These are phyloP conservation scores for Dysphania ambrosioides DNA, from an alignment of 148 eudicot species.

Conservation along the genomic window DNA sequence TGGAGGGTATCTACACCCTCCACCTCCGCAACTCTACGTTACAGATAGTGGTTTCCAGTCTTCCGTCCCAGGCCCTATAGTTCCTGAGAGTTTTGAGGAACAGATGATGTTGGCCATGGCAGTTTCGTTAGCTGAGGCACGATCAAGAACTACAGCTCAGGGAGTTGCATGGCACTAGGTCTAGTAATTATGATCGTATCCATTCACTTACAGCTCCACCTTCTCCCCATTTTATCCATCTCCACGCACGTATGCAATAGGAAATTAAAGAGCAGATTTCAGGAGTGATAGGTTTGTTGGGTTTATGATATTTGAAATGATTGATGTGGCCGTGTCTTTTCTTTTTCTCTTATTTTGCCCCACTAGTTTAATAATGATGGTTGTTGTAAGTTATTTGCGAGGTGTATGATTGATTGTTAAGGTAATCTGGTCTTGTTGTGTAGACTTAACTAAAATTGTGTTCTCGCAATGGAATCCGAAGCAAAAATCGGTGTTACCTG, in stretches of 20 bases:
- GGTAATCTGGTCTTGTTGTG: slow-evolving; percentile 12
- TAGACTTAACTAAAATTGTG: background rate
- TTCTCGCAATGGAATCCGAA: background rate
- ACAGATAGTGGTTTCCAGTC: slow-evolving; percentile 34
- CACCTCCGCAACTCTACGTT: slow-evolving; percentile 31
- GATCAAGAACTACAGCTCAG: slow-evolving; percentile 50
- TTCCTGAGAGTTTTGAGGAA: slow-evolving; percentile 87
- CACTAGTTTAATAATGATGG: background rate
- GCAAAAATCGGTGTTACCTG: background rate
- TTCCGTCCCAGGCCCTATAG: slow-evolving; percentile 32
- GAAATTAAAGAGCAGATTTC: slow-evolving; percentile 16
- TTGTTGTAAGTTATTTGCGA: background rate
- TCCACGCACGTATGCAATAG: slow-evolving; percentile 33
- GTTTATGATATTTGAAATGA: slow-evolving; percentile 18
- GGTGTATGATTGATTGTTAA: background rate
- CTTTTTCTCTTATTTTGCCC: background rate
- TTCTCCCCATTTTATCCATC: background rate
- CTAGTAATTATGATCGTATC: background rate
- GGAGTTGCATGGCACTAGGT: slow-evolving; percentile 78
- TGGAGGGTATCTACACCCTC: slow-evolving; percentile 19
- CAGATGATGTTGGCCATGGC: slow-evolving; percentile 99
- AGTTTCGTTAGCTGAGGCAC: slow-evolving; percentile 86
- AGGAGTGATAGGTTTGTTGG: slow-evolving; percentile 25
- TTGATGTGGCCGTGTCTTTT: background rate
- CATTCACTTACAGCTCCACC: slow-evolving; percentile 3